Percentiles rank a stretch among this genome's conserved stretches.
These are phyloP conservation scores for Pyrrhoderma noxium DNA, from an alignment of 1,284 basidiomycete species.

Conservation along the genomic window DNA sequence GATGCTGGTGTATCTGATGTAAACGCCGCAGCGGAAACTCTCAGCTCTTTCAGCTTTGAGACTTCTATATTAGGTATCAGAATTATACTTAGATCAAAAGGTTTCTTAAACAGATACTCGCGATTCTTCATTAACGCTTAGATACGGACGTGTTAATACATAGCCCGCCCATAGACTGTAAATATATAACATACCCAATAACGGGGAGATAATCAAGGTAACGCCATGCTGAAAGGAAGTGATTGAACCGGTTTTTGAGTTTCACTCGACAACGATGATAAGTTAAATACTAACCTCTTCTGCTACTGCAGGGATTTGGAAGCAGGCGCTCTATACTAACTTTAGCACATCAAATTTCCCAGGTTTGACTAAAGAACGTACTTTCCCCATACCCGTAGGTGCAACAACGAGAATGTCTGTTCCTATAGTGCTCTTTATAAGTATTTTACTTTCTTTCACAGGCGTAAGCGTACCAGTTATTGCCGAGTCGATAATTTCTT, in stretches of 20 bases:
- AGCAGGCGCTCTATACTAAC: conserved; percentile 63
- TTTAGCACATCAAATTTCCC: not conserved
- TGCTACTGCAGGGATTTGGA: conserved; percentile 77
- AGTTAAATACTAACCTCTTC: conserved; percentile 41
- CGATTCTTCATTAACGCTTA: conserved; percentile 81
- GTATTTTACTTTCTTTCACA: not conserved
- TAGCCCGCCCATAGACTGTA: not conserved
- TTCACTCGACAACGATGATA: no score
- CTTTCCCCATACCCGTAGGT: conserved; percentile 88
- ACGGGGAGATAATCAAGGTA: conserved; percentile 73
- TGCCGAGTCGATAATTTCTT: conserved; percentile 35
- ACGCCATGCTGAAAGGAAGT: conserved; percentile 46
- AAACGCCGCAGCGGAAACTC: conserved; percentile 54
- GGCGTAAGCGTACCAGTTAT: conserved; percentile 24
- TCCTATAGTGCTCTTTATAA: conserved; percentile 31
- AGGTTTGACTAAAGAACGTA: conserved; percentile 24
- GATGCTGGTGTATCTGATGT: conserved; percentile 54
- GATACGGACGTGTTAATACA: not conserved
- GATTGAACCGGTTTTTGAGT: conserved; percentile 3
- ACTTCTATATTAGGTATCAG: conserved; percentile 60
- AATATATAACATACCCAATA: conserved; percentile 49
- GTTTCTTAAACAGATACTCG: conserved; percentile 27
- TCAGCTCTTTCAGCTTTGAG: conserved; percentile 46
- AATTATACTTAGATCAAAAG: conserved; percentile 5
- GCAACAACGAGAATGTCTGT: conserved; percentile 75